Evolutionary conservation across 148 eudicot species (phyloP).

Genomic region (Rhododendron henanense): DNA sequence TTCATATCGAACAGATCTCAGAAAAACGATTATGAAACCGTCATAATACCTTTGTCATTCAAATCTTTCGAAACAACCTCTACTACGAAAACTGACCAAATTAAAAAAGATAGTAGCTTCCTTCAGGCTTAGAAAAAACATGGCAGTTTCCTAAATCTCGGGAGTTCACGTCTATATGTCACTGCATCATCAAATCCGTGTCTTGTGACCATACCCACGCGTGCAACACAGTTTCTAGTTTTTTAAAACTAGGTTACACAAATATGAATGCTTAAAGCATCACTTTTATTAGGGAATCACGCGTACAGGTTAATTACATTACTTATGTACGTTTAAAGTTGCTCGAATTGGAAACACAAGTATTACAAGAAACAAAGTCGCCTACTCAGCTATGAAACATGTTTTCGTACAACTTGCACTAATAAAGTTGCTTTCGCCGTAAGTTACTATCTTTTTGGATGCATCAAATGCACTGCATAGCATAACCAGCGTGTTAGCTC

Average conservation of each 20-base stretch:
- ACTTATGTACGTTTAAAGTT: background rate
- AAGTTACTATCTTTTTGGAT: background rate
- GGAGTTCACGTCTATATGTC: background rate
- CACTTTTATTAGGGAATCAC: background rate
- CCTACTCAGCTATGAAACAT: background rate
- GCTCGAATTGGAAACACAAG: background rate
- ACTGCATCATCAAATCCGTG: background rate
- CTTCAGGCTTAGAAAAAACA: background rate
- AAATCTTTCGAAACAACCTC: background rate
- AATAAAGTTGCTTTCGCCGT: background rate
- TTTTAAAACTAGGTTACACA: background rate
- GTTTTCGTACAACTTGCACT: background rate
- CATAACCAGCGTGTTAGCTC: background rate
- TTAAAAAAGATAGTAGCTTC: background rate
- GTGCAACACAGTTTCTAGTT: background rate
- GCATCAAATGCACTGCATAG: background rate
- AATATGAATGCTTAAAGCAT: background rate
- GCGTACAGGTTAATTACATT: background rate
- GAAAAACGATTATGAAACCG: background rate
- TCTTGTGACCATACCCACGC: background rate
- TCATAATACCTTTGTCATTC: background rate
- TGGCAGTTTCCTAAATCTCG: background rate
- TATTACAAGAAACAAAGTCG: background rate
- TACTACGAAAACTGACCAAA: background rate
- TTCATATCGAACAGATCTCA: background rate